These are phyloP conservation scores for Metschnikowia matae DNA, from an alignment of 805 yeast species.

Conservation along the genomic window DNA sequence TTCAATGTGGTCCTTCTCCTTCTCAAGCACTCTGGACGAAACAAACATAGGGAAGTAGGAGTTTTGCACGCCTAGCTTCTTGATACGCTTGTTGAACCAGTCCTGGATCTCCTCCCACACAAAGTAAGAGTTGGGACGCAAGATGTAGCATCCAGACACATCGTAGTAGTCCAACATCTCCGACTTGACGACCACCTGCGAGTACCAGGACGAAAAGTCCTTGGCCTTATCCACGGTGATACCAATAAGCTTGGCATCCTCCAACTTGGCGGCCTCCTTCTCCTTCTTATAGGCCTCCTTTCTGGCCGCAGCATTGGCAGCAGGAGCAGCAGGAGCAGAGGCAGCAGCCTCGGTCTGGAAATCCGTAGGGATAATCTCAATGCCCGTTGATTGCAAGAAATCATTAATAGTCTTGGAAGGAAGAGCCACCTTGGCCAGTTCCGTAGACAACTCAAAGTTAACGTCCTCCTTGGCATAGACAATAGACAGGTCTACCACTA, in stretches of 20 bases:
- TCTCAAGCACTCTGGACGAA: slow-evolving; percentile 85
- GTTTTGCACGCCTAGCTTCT: slow-evolving; percentile 85
- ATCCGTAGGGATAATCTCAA: slow-evolving; percentile 53
- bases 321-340: slow-evolving; percentile 23
- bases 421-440: slow-evolving; percentile 48
- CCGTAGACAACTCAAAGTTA: slow-evolving; percentile 46
- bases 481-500: slow-evolving; percentile 54
- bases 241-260: slow-evolving; percentile 89
- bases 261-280: slow-evolving; percentile 53
- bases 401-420: slow-evolving; percentile 44
- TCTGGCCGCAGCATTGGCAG: slow-evolving; percentile 18
- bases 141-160: slow-evolving; percentile 96
- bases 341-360: slow-evolving; percentile 42
- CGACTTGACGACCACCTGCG: slow-evolving; percentile 92
- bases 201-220: slow-evolving; percentile 97
- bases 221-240: slow-evolving; percentile 89
- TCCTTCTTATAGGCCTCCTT: slow-evolving; percentile 33
- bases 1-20: slow-evolving; percentile 97
- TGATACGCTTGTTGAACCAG: slow-evolving; percentile 79
- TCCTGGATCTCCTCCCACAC: slow-evolving; percentile 93
- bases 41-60: slow-evolving; percentile 99
- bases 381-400: slow-evolving; percentile 47
- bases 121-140: slow-evolving; percentile 91
- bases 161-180: slow-evolving; percentile 99
- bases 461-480: slow-evolving; percentile 34